A percentile compares a stretch with the other conserved stretches of the same genome.
Conservation (phyloP, 1,284 basidiomycete genomes). For the Microbotryomycetes sp. region DNA sequence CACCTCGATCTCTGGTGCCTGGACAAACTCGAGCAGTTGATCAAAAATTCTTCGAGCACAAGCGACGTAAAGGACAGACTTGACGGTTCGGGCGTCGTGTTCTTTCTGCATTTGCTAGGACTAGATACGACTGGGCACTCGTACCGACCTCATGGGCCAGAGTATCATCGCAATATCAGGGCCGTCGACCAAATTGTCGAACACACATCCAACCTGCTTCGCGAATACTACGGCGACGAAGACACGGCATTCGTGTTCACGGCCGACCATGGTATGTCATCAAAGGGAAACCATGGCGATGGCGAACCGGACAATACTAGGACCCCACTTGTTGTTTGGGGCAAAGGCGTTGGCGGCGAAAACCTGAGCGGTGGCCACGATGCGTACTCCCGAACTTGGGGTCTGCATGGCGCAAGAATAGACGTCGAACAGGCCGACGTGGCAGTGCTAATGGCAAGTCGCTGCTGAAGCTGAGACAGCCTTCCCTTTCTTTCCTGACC, state of each 20-base stretch:
- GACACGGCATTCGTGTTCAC: slow-evolving; percentile 76
- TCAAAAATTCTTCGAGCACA: slow-evolving; percentile 57
- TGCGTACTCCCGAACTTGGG: slow-evolving; percentile 59
- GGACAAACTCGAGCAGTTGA: slow-evolving; percentile 54
- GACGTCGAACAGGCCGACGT: slow-evolving; percentile 83
- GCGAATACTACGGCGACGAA: slow-evolving; percentile 55
- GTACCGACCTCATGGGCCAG: slow-evolving; percentile 67
- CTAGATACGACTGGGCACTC: slow-evolving; percentile 83
- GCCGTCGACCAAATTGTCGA: slow-evolving; percentile 72
- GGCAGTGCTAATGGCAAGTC: slow-evolving; percentile 57
- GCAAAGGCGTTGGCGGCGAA: slow-evolving; percentile 51
- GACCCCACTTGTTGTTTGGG: slow-evolving; percentile 79
- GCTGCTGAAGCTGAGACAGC: not conserved
- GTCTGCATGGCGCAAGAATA: slow-evolving; percentile 48
- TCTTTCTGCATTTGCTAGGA: slow-evolving; percentile 78
- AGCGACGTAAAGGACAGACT: slow-evolving; percentile 49
- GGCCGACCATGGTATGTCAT: slow-evolving; percentile 83
- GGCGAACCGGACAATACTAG: slow-evolving; percentile 83
- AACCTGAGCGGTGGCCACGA: slow-evolving; percentile 47
- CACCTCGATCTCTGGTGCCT: slow-evolving; percentile 73
- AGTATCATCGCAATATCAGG: slow-evolving; percentile 79
- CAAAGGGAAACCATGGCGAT: slow-evolving; percentile 80
- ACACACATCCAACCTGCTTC: slow-evolving; percentile 57
- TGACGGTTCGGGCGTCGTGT: slow-evolving; percentile 54
- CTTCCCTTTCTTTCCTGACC: no score